Evolutionary conservation across 306 rosid species (phyloP).

Genomic region (Cucumis cinereus): DNA sequence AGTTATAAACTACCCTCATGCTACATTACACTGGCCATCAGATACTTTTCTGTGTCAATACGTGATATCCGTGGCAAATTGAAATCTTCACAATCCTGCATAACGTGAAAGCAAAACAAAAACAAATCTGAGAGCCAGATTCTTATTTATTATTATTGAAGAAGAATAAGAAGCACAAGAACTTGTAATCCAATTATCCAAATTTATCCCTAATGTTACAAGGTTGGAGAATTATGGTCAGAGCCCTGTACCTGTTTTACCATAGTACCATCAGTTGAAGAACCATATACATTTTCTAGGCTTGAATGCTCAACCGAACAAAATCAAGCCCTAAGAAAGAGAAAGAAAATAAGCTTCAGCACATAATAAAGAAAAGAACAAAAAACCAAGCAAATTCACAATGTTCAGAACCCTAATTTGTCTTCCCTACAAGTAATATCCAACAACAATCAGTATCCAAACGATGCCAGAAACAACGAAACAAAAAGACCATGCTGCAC

Average conservation of each 20-base stretch:
- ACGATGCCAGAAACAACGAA: neutral
- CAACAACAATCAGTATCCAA: neutral
- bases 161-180: neutral
- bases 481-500: neutral
- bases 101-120: neutral
- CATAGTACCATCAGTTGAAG: neutral
- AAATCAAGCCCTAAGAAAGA: neutral
- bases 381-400: neutral
- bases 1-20: neutral
- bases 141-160: too few relatives aligned
- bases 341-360: neutral
- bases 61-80: neutral
- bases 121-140: neutral
- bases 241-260: neutral
- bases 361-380: neutral
- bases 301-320: neutral
- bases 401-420: conserved; percentile 3
- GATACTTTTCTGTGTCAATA: neutral
- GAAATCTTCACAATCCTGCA: neutral
- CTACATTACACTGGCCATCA: neutral
- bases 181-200: neutral
- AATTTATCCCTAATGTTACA: neutral
- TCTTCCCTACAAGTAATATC: neutral
- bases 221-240: neutral
- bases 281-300: neutral